Evolutionary conservation across 306 rosid species (phyloP), one percentile per base, ranked within the genome.

Genomic region (Rosa persica): DNA sequence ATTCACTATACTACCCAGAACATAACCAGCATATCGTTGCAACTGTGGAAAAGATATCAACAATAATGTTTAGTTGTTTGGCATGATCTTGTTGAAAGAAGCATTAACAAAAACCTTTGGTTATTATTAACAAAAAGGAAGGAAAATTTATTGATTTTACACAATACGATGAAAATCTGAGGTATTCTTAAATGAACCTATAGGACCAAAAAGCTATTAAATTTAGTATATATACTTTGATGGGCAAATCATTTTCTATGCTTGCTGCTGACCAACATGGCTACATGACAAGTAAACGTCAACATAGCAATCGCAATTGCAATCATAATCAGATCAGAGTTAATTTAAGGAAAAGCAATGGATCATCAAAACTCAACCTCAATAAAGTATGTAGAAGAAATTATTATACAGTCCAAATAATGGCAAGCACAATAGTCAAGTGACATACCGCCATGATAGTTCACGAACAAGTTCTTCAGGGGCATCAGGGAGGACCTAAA

Each of bases 401-500:
- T 10, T 72, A 72, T 36, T 1, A 54, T 39, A 74, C 4, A 3
- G 22, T 55, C 5, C 1, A 39, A 39, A 12, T 39, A n/a, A 55
- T 55, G 38, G 42, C 20, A 55, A 55, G 70, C 69, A 15, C 9
- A 38, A 49, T 22, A 20, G 72, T 25, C 12, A 46, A 67, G 58
- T 47, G 72, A 81, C 92, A 71, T 91, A 92, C 99, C 99, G 83
- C 98, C 97, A 93, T 67, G 99, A 88, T 85, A 93, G 82, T 83
- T 95, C 99, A 80, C 86, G 79, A 78, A 95, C 96, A 73, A 95
- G 99, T 74, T 93, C 98, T 78, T 86, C 91, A 19, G 99, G 99
- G 78, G 99, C 99, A 61, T 89, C 92, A 30, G 99, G 99, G 83
- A 95, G 98, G 83, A 91, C 97, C 99, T 91, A 82, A 72, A 84